Evolutionary conservation across 164 flowering plant genomes (phyloP), one percentile per base, ranked within the genome.

Genomic region (Pachysandra terminalis): DNA sequence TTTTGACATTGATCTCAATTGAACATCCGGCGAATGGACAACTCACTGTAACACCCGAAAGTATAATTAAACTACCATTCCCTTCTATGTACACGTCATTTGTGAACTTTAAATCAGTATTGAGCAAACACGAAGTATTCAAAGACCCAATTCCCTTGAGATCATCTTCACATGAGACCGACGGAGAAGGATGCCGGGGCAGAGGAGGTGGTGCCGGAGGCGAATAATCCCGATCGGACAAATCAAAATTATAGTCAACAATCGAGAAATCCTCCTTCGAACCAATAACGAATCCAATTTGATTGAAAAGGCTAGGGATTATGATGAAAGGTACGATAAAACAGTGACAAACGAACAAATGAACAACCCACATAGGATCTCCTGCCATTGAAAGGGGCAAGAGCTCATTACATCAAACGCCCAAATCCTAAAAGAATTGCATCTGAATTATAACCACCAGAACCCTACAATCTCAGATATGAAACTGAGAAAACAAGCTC

Each of bases 1-100:
- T 73, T 13, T 90, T 21, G 58, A n/a, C n/a, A n/a, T 89, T 86
- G 40, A 90, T 59, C 37, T 57, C 35, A 56, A 93, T 72, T 7
- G 73, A 66, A 53, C 98, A 90, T 0, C 91, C 97, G 16, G 61
- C n/a, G 2, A 68, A 9, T 4, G 73, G 78, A 77, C 98, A 93
- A 1, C 66, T 68, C 19, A 93, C 26, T 2, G 45, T 64, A 7
- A 89, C 92, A 1, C 88, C 88, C 0, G 84, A 81, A 14, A 76
- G 81, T 9, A 93, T 64, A 19, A 64, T 55, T 0, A 89, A 64
- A 69, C 81, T 88, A 12, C 98, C 98, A 5, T 26, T 57, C 16
- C 97, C n/a, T n/a, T n/a, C n/a, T n/a, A n/a, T n/a, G n/a, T n/a
- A n/a, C n/a, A n/a, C n/a, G n/a, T n/a, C n/a, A 97, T 32, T 73